Evolutionary conservation across 2,329 filamentous ascomycete genomes (phyloP), one percentile per base, ranked within the genome.

Genomic region (Drechslera avenae): DNA sequence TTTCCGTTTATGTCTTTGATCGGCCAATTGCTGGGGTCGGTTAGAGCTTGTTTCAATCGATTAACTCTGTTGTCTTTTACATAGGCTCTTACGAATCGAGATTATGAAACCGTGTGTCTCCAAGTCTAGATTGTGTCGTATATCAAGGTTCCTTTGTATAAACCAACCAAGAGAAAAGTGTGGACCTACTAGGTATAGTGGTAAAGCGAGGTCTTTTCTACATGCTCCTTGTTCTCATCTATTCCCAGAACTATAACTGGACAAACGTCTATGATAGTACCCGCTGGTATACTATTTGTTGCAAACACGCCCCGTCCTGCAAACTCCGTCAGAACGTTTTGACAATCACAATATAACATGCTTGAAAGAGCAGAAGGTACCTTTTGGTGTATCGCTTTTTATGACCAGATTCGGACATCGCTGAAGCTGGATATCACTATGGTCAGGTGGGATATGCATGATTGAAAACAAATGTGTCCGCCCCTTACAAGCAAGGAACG

Each of bases 161-260:
- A 23, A 4, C 7, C 21, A 23, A 7, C n/a, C 39, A 14, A 21
- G 31, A 7, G 19, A 34, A 16, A 4, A 30, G 19, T 1, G 26
- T 8, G 17, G 17, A 33, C 73, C 52, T 72, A 81, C 79, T 84
- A 84, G 23, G 81, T 83, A 58, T 84, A 84, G 62, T 84, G 78
- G 62, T 78, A 79, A 3, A 85, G 64, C 2, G 73, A 71, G 0
- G 81, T 83, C 23, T 81, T 75, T 44, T 74, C 72, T 48, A 83
- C 75, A 59, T 83, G 74, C 10, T 73, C 57, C 46, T 73, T 70
- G 56, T 81, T 82, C 56, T 83, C 80, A 35, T 70, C 60, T 1
- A 73, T 59, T 21, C 75, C 73, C 13, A 85, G 67, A 2, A 83
- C 66, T 5, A 84, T 64, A 5, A 83, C 81, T 3, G 81, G 81